Conservation (phyloP, 257 asterid genomes). For the Rubia yunnanensis region DNA sequence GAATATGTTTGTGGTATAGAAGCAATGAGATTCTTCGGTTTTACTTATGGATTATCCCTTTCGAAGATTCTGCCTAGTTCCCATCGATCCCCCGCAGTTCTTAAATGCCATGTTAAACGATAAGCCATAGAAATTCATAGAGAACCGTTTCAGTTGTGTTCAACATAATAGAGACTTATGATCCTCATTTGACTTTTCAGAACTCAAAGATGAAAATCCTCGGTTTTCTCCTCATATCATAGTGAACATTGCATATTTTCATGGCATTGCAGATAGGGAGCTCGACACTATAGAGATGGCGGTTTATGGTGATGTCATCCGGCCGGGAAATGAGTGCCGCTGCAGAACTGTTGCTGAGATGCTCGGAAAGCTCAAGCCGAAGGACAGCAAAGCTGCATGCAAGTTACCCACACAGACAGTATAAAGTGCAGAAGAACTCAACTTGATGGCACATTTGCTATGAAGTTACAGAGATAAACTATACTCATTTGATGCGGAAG, state of each 20-base stretch:
- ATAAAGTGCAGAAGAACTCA: too few relatives aligned
- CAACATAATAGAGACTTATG: not conserved
- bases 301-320: conserved; percentile 80
- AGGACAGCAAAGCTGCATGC: conserved; percentile 57
- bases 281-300: conserved; percentile 89
- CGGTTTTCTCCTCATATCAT: not conserved
- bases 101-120: not conserved
- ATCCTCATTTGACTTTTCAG: not conserved
- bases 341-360: conserved; percentile 85
- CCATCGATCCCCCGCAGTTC: not conserved
- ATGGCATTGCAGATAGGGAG: conserved; percentile 55
- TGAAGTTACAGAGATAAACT: too few relatives aligned
- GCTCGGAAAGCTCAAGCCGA: conserved; percentile 70
- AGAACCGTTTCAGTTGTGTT: not conserved
- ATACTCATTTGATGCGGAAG: too few relatives aligned
- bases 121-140: too few relatives aligned
- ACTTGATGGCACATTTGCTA: too few relatives aligned
- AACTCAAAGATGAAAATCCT: not conserved
- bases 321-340: conserved; percentile 89
- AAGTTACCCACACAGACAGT: conserved; percentile 36
- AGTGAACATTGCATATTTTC: not conserved
- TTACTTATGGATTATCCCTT: not conserved
- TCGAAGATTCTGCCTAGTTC: not conserved
- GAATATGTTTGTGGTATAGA: not conserved
- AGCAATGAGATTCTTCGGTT: not conserved